Percentiles rank a stretch among this genome's conserved stretches.
Conservation (phyloP, 768 basidiomycete genomes). For the Lactarius psammicola region DNA sequence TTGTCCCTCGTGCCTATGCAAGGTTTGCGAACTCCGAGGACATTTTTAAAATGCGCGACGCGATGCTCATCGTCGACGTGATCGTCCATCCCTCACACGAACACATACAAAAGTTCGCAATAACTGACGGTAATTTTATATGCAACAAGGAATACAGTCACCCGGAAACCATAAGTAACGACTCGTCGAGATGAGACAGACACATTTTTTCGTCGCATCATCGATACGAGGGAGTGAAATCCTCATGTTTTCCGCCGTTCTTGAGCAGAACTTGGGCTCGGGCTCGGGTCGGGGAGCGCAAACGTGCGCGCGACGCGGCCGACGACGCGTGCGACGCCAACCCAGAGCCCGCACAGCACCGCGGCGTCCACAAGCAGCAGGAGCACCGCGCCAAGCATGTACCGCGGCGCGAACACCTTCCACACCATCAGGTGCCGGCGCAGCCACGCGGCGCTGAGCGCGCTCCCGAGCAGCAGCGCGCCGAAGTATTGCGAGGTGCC, state of each 20-base stretch:
- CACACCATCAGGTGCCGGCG: slow-evolving; percentile 94
- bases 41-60: no score
- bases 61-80: no score
- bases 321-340: slow-evolving; percentile 52
- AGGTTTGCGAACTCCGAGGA: no score
- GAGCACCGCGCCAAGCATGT: slow-evolving; percentile 72
- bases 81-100: neutral
- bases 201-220: neutral
- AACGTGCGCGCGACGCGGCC: slow-evolving; percentile 33
- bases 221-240: no score
- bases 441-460: slow-evolving; percentile 69
- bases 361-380: slow-evolving; percentile 71
- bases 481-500: slow-evolving; percentile 69
- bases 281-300: neutral
- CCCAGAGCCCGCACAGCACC: slow-evolving; percentile 57
- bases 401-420: slow-evolving; percentile 97
- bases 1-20: no score
- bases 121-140: neutral
- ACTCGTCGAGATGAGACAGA: no score
- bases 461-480: slow-evolving; percentile 62
- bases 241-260: neutral
- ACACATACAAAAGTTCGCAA: neutral
- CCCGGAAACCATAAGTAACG: no score
- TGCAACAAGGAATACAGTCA: neutral
- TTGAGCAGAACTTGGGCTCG: neutral